Evolutionary conservation across 225 moss, liverwort and hornwort species (phyloP).

Genomic region (Marchantia paleacea): DNA sequence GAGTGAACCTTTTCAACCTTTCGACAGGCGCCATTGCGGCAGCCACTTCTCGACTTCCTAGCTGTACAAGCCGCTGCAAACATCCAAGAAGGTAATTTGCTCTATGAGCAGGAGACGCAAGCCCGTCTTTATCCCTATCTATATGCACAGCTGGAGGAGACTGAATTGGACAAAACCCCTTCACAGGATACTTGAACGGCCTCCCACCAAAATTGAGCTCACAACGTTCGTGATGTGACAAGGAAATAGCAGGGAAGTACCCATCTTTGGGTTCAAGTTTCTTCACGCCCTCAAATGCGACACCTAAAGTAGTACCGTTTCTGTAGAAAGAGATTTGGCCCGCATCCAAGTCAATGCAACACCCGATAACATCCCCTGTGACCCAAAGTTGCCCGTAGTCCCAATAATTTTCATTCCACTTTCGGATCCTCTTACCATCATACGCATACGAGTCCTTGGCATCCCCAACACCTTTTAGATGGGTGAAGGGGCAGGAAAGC

Average conservation of each 20-base stretch:
- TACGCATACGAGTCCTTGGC: constrained; percentile 90
- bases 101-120: constrained; percentile 40
- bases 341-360: constrained; percentile 83
- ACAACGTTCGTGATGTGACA: constrained; percentile 90
- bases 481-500: constrained; percentile 76
- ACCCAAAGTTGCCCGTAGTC: constrained; percentile 90
- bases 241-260: constrained; percentile 90
- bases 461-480: constrained; percentile 88
- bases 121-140: constrained; percentile 26
- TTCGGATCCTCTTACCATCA: constrained; percentile 83
- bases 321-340: constrained; percentile 67
- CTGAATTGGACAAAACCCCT: constrained; percentile 72
- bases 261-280: constrained; percentile 58
- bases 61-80: constrained; percentile 89
- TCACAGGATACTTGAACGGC: constrained; percentile 85
- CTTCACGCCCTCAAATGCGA: constrained; percentile 72
- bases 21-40: constrained; percentile 92
- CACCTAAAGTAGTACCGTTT: constrained; percentile 76
- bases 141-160: constrained; percentile 55
- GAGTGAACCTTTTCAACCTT: constrained; percentile 63
- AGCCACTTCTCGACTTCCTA: constrained; percentile 93
- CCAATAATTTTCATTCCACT: constrained; percentile 54
- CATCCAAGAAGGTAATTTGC: constrained; percentile 81
- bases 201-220: constrained; percentile 94
- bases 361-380: constrained; percentile 91